Evolutionary conservation across 2,329 filamentous ascomycete genomes (phyloP).

Genomic region (Parastagonospora avenae): DNA sequence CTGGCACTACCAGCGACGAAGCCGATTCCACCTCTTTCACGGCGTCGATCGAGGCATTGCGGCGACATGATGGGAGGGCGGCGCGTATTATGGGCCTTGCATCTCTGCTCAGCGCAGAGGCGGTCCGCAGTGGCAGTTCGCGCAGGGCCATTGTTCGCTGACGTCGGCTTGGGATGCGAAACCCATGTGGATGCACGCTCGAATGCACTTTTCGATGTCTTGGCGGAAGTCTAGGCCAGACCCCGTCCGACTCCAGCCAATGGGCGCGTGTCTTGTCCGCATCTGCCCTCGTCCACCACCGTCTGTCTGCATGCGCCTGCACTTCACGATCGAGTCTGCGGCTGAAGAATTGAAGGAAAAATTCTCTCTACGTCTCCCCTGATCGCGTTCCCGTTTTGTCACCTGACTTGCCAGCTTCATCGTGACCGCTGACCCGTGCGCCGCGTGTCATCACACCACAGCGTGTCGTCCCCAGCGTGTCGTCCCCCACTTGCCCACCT

Average conservation of each 20-base stretch:
- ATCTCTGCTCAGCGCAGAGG: constrained; percentile 30
- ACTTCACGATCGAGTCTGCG: neutral
- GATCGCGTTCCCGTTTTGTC: neutral
- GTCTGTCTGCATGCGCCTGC: neutral
- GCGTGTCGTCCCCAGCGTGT: neutral
- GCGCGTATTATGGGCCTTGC: constrained; percentile 28
- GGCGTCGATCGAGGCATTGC: constrained; percentile 55
- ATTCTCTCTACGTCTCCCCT: neutral
- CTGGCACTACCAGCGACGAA: constrained; percentile 51
- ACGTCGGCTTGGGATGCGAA: constrained; percentile 10
- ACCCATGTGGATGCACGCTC: constrained; percentile 6
- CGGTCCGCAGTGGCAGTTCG: constrained; percentile 41
- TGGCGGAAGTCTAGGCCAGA: constrained; percentile 3
- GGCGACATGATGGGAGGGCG: constrained; percentile 38
- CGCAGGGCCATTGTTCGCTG: constrained; percentile 42
- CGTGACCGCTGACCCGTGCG: neutral
- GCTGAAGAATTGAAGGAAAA: neutral
- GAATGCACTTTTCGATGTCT: constrained; percentile 21
- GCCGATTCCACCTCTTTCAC: constrained; percentile 54
- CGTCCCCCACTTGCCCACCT: neutral
- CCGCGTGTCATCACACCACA: no score
- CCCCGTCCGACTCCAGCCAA: neutral
- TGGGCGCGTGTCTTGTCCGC: neutral
- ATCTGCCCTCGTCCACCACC: neutral
- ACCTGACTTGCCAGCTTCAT: neutral